Conservation (phyloP, 495 filamentous ascomycete genomes). For the Cladorrhinum samala region DNA sequence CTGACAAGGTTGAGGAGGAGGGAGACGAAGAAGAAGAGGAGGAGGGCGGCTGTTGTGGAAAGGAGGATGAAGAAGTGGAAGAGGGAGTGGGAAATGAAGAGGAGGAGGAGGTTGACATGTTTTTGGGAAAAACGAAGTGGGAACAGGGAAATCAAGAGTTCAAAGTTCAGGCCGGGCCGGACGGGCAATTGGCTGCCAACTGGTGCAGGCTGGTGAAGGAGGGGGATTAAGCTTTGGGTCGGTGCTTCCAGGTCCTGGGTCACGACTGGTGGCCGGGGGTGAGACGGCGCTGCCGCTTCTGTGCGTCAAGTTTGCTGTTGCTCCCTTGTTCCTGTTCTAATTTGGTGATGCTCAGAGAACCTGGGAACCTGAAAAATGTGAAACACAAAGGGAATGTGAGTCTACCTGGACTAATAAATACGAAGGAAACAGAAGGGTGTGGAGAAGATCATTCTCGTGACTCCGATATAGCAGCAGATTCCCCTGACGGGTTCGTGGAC, state of each 20-base stretch:
- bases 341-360: too few species aligned
- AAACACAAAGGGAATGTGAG: too few species aligned
- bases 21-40: constrained; percentile 13
- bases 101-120: constrained; percentile 1
- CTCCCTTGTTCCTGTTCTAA: not conserved
- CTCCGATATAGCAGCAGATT: too few species aligned
- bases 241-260: constrained; percentile 3
- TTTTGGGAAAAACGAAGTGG: not conserved
- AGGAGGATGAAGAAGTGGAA: constrained; percentile 5
- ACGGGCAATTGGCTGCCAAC: not conserved
- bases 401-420: too few species aligned
- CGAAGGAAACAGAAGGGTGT: too few species aligned
- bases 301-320: too few species aligned
- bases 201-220: not conserved
- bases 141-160: not conserved
- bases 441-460: too few species aligned
- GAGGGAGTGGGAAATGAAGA: constrained; percentile 8
- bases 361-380: too few species aligned
- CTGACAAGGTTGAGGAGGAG: constrained; percentile 10
- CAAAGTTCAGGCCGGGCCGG: not conserved
- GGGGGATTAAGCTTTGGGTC: constrained; percentile 8
- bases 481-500: too few species aligned
- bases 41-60: not conserved
- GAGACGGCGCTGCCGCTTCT: not conserved
- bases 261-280: constrained; percentile 11